Percentiles rank a stretch among this genome's conserved stretches.
These are phyloP conservation scores for Fraxinus quadrangulata DNA, from an alignment of 257 asterid genomes.

Conservation along the genomic window DNA sequence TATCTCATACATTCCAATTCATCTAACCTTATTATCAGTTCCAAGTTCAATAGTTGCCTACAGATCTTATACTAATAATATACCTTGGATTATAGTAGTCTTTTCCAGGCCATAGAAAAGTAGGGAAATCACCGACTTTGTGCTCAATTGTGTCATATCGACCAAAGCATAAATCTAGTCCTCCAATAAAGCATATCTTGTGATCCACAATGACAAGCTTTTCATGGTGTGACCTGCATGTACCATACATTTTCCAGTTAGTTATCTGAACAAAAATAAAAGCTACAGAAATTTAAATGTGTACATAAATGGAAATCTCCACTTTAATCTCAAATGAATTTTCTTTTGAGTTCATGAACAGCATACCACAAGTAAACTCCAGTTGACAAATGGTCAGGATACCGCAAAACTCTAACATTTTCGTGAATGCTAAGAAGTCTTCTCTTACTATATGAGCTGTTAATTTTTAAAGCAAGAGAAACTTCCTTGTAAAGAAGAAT, in stretches of 20 bases:
- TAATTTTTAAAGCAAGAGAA: conserved; percentile 85
- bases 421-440: conserved; percentile 81
- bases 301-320: not conserved
- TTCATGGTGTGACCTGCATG: conserved; percentile 97
- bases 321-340: conserved; percentile 7
- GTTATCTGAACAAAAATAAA: not conserved
- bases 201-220: conserved; percentile 91
- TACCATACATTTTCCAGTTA: conserved; percentile 12
- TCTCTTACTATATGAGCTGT: conserved; percentile 79
- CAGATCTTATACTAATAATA: conserved; percentile 18
- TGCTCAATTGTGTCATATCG: conserved; percentile 87
- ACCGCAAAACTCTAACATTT: conserved; percentile 79
- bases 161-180: conserved; percentile 93
- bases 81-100: conserved; percentile 98
- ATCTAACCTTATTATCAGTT: conserved; percentile 10
- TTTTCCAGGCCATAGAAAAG: conserved; percentile 84
- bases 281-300: not conserved
- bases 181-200: conserved; percentile 78
- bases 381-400: conserved; percentile 79
- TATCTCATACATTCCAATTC: conserved; percentile 1
- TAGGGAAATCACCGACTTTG: conserved; percentile 68
- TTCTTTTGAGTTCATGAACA: conserved; percentile 19
- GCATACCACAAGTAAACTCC: conserved; percentile 87
- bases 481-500: conserved; percentile 97
- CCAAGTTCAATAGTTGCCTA: conserved; percentile 15